Conservation (phyloP, 495 filamentous ascomycete genomes). For the Articulospora tetracladia region DNA sequence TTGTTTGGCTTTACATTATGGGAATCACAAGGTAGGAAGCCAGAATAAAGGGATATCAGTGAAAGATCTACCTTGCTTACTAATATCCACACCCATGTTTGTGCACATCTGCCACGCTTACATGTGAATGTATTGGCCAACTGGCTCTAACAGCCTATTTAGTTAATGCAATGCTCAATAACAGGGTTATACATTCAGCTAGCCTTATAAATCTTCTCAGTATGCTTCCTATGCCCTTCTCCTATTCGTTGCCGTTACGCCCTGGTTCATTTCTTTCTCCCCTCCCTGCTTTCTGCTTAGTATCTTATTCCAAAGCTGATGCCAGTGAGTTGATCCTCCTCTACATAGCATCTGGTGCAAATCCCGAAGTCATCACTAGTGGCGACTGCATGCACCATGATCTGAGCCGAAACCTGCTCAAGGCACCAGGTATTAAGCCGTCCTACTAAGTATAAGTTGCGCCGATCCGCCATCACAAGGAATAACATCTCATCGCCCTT, state of each 20-base stretch:
- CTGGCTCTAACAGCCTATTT: no score
- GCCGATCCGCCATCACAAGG: not conserved
- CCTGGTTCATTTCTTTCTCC: not conserved
- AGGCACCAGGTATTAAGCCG: not conserved
- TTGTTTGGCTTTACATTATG: no score
- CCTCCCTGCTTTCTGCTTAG: no score
- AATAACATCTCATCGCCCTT: not conserved
- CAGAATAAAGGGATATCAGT: no score
- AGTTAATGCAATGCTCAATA: no score
- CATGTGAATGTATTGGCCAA: no score
- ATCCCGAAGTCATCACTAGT: not conserved
- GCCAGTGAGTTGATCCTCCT: not conserved
- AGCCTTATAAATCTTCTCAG: no score
- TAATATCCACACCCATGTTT: no score
- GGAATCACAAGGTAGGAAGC: no score
- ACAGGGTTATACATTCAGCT: no score
- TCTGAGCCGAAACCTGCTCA: not conserved
- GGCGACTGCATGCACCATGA: not conserved
- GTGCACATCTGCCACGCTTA: no score
- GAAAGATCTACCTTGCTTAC: no score
- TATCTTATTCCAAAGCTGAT: not conserved
- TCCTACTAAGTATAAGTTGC: not conserved
- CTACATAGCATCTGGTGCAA: not conserved
- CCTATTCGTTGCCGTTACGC: not conserved
- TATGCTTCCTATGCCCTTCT: not conserved